Evolutionary conservation across 179 eudicot species (phyloP), one percentile per base, ranked within the genome.

Genomic region (Pouteria campechiana): DNA sequence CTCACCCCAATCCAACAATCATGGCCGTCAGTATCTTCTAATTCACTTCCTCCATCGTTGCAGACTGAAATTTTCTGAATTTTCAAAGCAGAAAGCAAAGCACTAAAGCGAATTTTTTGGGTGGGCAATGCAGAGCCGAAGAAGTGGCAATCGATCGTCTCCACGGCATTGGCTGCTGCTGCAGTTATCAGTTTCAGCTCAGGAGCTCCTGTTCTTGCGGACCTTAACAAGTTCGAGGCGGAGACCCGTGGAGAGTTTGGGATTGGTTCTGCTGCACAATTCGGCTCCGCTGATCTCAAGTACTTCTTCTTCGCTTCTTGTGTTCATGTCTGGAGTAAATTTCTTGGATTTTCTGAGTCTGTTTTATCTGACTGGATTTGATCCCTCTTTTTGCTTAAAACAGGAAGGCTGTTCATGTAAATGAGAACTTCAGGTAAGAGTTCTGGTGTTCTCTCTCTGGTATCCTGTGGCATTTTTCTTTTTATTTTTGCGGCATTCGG

Each of bases 231-330:
- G 55, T 89, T 32, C 45, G 97, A 89, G 58, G 97, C 97, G 2
- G 97, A 89, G 5, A 52, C 64, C 17, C 71, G 97, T 0, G 95
- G 97, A 11, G 97, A 89, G 52, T 89, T 89, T 7, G 97, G 97
- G 19, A 89, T 89, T 31, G 97, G 97, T 22, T 89, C 97, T 6
- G 97, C 97, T 23, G 95, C 97, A 11, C 97, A 89, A 55, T 89
- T 64, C 46, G 97, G 97, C 44, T 89, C 93, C 36, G 97, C 97
- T 49, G 97, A 89, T 58, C 79, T 89, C 41, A 81, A 61, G 97
- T 89, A 21, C 50, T 37, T 48, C 33, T 31, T 16, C 8, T 47
- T 25, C n/a, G 6, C 16, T 7, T 10, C 19, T 28, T 10, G 5
- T 29, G 23, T 1, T 16, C 17, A 2, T 37, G 10, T 3, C 28